Evolutionary conservation across 208 protist genomes (phyloP), one percentile per base, ranked within the genome.

Genomic region (Crithidia mellificae): DNA sequence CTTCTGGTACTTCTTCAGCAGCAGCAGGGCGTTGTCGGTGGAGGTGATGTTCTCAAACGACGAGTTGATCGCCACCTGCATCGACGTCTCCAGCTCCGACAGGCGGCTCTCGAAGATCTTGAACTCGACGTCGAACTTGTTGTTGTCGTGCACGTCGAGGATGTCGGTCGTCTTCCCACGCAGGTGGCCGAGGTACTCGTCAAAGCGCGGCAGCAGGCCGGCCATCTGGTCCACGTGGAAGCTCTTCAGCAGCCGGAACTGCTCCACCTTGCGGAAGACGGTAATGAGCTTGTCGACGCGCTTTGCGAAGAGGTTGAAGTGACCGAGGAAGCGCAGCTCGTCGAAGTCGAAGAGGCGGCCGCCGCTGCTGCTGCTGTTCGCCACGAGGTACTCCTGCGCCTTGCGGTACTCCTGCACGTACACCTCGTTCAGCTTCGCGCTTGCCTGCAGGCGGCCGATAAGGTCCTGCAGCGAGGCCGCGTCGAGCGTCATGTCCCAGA

Each of bases 291-390:
- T 99, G 63, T 98, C 85, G 3, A 99, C 87, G 29, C 98, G 91
- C 77, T 98, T 96, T 61, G 90, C 92, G 67, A 99, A 99, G 57
- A 98, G 84, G 72, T 99, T 98, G 75, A 99, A 98, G 78, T 98
- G 96, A 2, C 97, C 97, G 81, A 99, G 98, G 59, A 99, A 98
- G 59, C 85, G 83, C 27, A 96, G 78, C 77, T 98, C 96, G 75
- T 98, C 93, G 79, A 99, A 98, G 76, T 93, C 82, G 74, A 97
- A 97, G 51, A 93, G 85, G 61, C 86, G 88, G 29, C 70, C 69
- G 46, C 73, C 53, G 63, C 57, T 72, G 41, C 85, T 84, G 25
- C 57, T 38, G 66, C 77, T 82, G 74, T 94, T 85, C 19, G 65
- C 52, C 11, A 83, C 58, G n/a, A 98, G 84, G 43, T 90, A 88